A percentile compares a stretch with the other conserved stretches of the same genome.
phyloP scores from a whole-genome alignment of 108 stramenopile genomes.

The Nitzschia putrida region DNA sequence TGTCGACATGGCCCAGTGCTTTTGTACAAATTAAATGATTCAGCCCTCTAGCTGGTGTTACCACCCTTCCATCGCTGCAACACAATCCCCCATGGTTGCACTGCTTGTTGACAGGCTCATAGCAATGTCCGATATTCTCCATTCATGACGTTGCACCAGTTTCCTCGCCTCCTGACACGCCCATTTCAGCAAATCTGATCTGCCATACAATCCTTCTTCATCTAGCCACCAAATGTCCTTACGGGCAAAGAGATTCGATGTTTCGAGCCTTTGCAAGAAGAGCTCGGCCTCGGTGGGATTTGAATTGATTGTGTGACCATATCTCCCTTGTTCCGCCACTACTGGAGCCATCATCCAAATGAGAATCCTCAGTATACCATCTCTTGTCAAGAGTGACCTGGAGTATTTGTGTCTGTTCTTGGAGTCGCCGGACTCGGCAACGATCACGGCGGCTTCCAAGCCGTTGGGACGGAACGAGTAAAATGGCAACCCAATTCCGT shows the following conservation, averaged over 20 bases:
- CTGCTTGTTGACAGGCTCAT: constrained; percentile 77
- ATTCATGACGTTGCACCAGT: constrained; percentile 64
- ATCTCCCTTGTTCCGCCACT: constrained; percentile 78
- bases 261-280: constrained; percentile 71
- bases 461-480: constrained; percentile 94
- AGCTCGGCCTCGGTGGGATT: constrained; percentile 88
- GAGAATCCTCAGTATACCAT: constrained; percentile 81
- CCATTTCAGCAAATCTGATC: constrained; percentile 74
- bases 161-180: constrained; percentile 78
- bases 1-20: too few relatives aligned
- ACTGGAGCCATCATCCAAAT: constrained; percentile 94
- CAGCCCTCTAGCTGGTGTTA: too few relatives aligned
- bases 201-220: constrained; percentile 39
- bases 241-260: constrained; percentile 35
- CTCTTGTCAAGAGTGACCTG: constrained; percentile 69
- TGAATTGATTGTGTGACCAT: constrained; percentile 83
- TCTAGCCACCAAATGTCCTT: constrained; percentile 29
- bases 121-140: constrained; percentile 59
- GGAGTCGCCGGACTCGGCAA: constrained; percentile 36
- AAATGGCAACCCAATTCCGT: constrained; percentile 89
- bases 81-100: constrained; percentile 89
- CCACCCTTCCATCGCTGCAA: constrained; percentile 83
- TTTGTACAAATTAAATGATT: too few relatives aligned
- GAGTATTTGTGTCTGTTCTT: constrained; percentile 28
- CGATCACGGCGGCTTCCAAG: constrained; percentile 70